Evolutionary conservation across 2,329 filamentous ascomycete species (phyloP), one percentile per base, ranked within the genome.

Genomic region (Aspergillus persii): DNA sequence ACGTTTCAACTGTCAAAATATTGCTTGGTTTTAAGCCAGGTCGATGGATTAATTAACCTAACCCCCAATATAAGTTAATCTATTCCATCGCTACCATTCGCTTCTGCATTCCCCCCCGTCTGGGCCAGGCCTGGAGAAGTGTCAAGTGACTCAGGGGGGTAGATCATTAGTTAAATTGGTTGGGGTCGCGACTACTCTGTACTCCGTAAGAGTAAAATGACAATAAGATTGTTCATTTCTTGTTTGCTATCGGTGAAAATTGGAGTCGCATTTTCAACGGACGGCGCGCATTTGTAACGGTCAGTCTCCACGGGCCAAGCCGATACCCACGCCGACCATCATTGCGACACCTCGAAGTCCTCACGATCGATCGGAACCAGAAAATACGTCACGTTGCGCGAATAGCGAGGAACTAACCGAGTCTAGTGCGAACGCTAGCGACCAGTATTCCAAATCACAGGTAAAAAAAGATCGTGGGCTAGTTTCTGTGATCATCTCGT

Each of bases 371-470:
- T 61, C 53, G 59, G 59, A 56, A 53, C 41, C 52, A 23, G 53
- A 31, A 41, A 55, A 56, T 62, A 58, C 61, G 61, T 62, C 61
- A 62, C 61, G 53, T 54, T 62, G 59, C 29, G 49, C 8, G 54
- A 36, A 9, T 39, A 51, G 36, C 31, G 48, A 39, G 18, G 44
- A 44, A 31, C 27, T 44, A 44, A 50, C 30, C 39, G 33, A 51
- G 39, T 36, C 53, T 59, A 59, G 44, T 23, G 8, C 47, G 18
- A 46, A 12, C 56, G 55, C 62, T 63, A 63, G 54, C 23, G 50
- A 44, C n/a, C 52, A 62, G 60, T 60, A 63, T 63, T 63, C 60
- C 62, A 63, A 63, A 63, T 63, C 62, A 63, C 50, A 33, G 56
- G 51, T 44, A 58, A 53, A 53, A 41, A 44, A 29, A 51, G 41